Conservation (phyloP, 371 early-diverging fungal genomes). For the Mortierella sp. region DNA sequence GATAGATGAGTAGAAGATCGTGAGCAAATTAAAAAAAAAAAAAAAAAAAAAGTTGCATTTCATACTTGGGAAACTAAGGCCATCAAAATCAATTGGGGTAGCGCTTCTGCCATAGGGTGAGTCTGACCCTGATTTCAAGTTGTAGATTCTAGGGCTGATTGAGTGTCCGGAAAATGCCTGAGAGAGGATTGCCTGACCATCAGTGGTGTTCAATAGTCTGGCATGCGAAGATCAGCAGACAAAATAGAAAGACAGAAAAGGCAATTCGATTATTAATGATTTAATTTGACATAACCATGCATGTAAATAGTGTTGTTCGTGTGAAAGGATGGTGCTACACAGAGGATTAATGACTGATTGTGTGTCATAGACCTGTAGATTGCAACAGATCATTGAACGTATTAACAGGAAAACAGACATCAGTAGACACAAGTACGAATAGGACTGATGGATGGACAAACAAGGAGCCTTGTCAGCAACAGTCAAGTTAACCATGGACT, state of each 20-base stretch:
- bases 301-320: not conserved
- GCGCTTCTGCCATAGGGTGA: conserved; percentile 19
- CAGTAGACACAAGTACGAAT: too few relatives aligned
- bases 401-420: too few relatives aligned
- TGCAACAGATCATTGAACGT: too few relatives aligned
- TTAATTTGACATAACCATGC: not conserved
- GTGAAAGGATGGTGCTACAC: conserved; percentile 11
- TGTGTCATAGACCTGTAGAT: too few relatives aligned
- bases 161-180: conserved; percentile 46
- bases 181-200: conserved; percentile 24
- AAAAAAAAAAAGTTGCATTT: not conserved
- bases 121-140: conserved; percentile 28
- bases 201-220: conserved; percentile 32
- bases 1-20: not conserved
- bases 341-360: not conserved
- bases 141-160: conserved; percentile 17
- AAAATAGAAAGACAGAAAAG: not conserved
- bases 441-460: too few relatives aligned
- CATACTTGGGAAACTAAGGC: conserved; percentile 55
- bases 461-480: too few relatives aligned
- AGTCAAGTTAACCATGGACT: not conserved
- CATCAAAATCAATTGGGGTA: conserved; percentile 53
- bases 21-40: not conserved
- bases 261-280: conserved; percentile 10
- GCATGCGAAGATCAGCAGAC: not conserved